Conservation (phyloP, 2,329 filamentous ascomycete genomes). For the Xylaria sp. region DNA sequence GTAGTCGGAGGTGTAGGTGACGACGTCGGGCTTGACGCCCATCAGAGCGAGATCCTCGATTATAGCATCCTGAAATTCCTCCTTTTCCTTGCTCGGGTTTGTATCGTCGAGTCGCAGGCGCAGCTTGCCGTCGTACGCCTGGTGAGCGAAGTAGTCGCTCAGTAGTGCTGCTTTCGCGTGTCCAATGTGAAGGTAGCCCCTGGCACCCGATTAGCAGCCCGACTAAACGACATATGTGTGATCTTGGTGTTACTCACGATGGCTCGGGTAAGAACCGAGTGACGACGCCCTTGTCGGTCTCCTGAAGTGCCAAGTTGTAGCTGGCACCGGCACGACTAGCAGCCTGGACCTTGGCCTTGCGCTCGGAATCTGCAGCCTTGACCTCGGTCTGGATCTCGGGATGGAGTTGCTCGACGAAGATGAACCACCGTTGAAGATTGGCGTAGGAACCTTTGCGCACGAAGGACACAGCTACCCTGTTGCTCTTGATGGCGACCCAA, state of each 20-base stretch:
- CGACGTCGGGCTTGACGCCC: slow-evolving; percentile 87
- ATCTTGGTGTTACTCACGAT: slow-evolving; percentile 64
- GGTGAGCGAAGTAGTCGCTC: slow-evolving; percentile 96
- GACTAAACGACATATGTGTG: slow-evolving; percentile 1
- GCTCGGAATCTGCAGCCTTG: slow-evolving; percentile 74
- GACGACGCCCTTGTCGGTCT: slow-evolving; percentile 88
- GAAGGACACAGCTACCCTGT: slow-evolving; percentile 83
- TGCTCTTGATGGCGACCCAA: slow-evolving; percentile 84
- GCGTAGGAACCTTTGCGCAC: slow-evolving; percentile 80
- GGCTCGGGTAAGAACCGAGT: slow-evolving; percentile 95
- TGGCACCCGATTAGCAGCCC: slow-evolving; percentile 42
- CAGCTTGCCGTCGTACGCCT: slow-evolving; percentile 90
- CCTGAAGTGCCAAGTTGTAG: slow-evolving; percentile 88
- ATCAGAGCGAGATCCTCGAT: slow-evolving; percentile 90
- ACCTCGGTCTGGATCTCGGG: slow-evolving; percentile 78
- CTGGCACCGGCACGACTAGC: slow-evolving; percentile 81
- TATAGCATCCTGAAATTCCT: slow-evolving; percentile 94
- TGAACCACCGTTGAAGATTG: slow-evolving; percentile 88
- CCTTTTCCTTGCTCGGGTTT: slow-evolving; percentile 96
- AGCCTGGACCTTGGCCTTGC: slow-evolving; percentile 74
- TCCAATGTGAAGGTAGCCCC: slow-evolving; percentile 91
- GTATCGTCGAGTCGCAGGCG: slow-evolving; percentile 96
- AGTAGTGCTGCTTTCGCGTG: slow-evolving; percentile 94
- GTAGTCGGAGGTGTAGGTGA: slow-evolving; percentile 94
- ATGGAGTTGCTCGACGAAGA: slow-evolving; percentile 82